Conservation (phyloP, 306 rosid genomes). For the Neltuma alba region DNA sequence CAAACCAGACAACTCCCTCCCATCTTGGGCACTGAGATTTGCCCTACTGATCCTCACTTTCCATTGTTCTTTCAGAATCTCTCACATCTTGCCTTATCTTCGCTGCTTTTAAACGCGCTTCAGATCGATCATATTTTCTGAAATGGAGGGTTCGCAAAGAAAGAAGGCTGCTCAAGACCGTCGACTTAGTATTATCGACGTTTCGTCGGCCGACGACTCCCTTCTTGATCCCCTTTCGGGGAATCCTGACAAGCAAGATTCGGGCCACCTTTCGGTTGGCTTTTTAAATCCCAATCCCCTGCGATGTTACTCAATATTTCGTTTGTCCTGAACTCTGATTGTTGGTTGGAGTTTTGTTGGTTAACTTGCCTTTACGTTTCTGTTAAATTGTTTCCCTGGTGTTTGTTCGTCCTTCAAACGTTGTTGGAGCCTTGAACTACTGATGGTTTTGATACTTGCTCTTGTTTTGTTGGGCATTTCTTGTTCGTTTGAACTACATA, state of each 20-base stretch:
- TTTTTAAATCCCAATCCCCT: background rate
- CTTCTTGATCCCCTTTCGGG: constrained; percentile 55
- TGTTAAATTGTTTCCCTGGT: background rate
- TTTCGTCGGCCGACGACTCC: constrained; percentile 89
- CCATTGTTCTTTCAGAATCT: background rate
- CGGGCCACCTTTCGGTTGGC: constrained; percentile 41
- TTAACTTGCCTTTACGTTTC: background rate
- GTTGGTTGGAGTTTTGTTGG: background rate
- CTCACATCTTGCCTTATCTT: background rate
- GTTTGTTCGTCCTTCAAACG: background rate
- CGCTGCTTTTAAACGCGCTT: constrained; percentile 16
- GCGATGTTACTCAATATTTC: background rate
- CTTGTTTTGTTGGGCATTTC: background rate
- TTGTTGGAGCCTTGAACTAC: background rate
- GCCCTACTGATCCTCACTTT: constrained; percentile 13
- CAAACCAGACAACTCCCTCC: background rate
- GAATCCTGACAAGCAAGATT: constrained; percentile 27
- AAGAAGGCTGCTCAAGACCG: constrained; percentile 45
- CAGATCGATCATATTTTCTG: constrained; percentile 25
- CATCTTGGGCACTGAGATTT: background rate
- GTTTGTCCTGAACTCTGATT: background rate
- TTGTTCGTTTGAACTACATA: background rate
- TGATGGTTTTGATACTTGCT: background rate
- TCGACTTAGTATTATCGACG: constrained; percentile 87
- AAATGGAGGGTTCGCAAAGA: constrained; percentile 38